Conservation (phyloP, 495 filamentous ascomycete genomes). For the Astrothelium subdiscretum region DNA sequence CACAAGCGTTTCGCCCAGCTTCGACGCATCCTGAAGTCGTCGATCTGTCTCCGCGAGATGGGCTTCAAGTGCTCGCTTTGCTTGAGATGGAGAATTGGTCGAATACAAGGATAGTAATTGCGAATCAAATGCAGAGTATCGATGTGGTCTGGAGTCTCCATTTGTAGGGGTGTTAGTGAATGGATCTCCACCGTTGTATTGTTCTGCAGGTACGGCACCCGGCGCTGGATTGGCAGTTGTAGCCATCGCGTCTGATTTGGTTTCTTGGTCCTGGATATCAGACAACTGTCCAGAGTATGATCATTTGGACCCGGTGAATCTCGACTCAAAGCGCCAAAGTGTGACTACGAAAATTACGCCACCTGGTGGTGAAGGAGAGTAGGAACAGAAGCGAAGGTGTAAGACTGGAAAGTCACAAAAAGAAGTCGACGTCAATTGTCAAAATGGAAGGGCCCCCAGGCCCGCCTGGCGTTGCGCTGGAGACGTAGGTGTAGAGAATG, state of each 20-base stretch:
- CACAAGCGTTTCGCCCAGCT: slow-evolving; percentile 72
- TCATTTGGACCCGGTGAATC: neutral
- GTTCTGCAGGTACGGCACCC: slow-evolving; percentile 21
- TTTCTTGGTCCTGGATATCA: neutral
- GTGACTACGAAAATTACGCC: neutral
- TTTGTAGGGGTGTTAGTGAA: slow-evolving; percentile 25
- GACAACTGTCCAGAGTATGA: neutral
- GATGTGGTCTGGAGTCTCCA: slow-evolving; percentile 41
- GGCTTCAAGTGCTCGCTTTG: slow-evolving; percentile 77
- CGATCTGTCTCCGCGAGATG: slow-evolving; percentile 86
- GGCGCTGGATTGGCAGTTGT: slow-evolving; percentile 23
- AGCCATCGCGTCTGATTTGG: slow-evolving; percentile 17
- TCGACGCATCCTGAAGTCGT: slow-evolving; percentile 80
- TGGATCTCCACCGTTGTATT: slow-evolving; percentile 20
- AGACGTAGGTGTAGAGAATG: neutral
- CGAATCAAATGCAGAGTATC: slow-evolving; percentile 68
- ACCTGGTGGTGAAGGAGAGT: neutral
- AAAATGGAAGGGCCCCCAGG: neutral
- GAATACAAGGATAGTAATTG: slow-evolving; percentile 69
- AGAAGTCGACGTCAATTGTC: neutral
- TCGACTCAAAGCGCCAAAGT: neutral
- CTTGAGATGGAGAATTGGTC: slow-evolving; percentile 67
- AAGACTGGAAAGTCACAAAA: neutral
- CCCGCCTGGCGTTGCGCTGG: neutral
- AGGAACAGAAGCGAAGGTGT: neutral